Base-by-base conservation (phyloP, 495 filamentous ascomycete genomes). In the Penicillium nucicola region DNA sequence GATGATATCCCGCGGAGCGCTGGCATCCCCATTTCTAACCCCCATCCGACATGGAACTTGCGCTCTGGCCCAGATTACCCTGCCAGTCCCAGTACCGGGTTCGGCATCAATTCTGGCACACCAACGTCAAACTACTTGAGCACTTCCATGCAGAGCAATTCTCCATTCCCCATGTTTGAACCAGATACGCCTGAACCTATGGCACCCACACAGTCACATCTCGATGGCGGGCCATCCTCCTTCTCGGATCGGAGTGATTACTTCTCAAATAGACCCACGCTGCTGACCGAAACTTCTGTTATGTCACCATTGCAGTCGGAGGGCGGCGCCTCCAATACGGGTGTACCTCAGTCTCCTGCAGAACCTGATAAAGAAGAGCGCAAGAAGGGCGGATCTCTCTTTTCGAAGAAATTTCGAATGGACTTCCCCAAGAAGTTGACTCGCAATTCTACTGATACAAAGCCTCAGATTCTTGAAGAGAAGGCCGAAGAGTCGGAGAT, bases 401-500 rank as follows among this genome's bases (percentile, higher is more conserved):
- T 95, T 60, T 82, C 85, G 4, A 93, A 92, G 72, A 93, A 92
- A 60, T 92, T 96, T 68, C 81, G 84, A 13, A 89, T 91, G 82
- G 83, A 84, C 30, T 90, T 90, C 70, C 84, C 87, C 60, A 95
- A 92, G 75, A 96, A 92, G 54, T 72, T 96, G 5, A 84, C 84
- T 10, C 83, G 88, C 20, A 77, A 82, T n/a, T 90, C 89, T 3
- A 80, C 79, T 0, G 87, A 88, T 39, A 84, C 84, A 45, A 96
- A 95, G 67, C 87, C 88, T 0, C 79, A 80, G 23, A 77, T 84
- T 0, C 65, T 56, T 28, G 91, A 96, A 57, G 92, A 96, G 56
- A 90, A 91, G 61, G 78, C 83, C 19, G 90, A 92, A 47, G 90
- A 89, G 53, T 91, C 90, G 33, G 84, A 86, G 48, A 72, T 71